Conservation (phyloP, 108 stramenopile species). For the Skeletonema grethae region DNA sequence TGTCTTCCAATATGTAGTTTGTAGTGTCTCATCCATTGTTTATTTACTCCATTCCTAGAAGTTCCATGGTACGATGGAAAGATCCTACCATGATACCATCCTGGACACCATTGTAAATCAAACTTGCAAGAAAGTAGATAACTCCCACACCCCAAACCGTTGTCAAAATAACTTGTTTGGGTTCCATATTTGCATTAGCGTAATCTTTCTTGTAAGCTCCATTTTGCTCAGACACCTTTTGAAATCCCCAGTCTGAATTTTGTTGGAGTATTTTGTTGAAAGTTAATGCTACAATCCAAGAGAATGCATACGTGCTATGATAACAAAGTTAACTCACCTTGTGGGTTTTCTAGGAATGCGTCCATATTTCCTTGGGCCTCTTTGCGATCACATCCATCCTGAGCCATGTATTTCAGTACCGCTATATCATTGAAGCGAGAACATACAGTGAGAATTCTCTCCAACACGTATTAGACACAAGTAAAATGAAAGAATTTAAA, state of each 20-base stretch:
- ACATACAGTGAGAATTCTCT: not conserved
- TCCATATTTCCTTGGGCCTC: conserved; percentile 74
- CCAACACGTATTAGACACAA: not conserved
- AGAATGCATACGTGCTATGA: too few relatives aligned
- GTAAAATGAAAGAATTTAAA: not conserved
- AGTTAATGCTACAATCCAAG: too few relatives aligned
- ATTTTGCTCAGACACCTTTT: conserved; percentile 46
- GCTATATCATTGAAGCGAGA: conserved; percentile 8
- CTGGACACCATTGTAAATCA: conserved; percentile 42
- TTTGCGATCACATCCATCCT: conserved; percentile 43
- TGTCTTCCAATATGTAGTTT: not conserved
- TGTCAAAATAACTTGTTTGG: conserved; percentile 39
- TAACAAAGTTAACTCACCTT: not conserved
- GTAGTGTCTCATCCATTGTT: not conserved
- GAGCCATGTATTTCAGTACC: conserved; percentile 65
- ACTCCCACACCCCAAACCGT: conserved; percentile 46
- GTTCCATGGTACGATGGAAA: conserved; percentile 47
- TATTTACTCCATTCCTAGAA: conserved; percentile 19
- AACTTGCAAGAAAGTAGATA: conserved; percentile 42
- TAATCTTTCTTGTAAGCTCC: conserved; percentile 48
- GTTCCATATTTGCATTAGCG: conserved; percentile 49
- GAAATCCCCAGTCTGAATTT: conserved; percentile 24
- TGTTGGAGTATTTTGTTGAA: too few relatives aligned
- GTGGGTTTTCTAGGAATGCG: conserved; percentile 62
- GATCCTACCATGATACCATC: conserved; percentile 26